Evolutionary conservation across 1,139 yeast genomes (phyloP), one percentile per base, ranked within the genome.

Genomic region (Meyerozyma athensensis): DNA sequence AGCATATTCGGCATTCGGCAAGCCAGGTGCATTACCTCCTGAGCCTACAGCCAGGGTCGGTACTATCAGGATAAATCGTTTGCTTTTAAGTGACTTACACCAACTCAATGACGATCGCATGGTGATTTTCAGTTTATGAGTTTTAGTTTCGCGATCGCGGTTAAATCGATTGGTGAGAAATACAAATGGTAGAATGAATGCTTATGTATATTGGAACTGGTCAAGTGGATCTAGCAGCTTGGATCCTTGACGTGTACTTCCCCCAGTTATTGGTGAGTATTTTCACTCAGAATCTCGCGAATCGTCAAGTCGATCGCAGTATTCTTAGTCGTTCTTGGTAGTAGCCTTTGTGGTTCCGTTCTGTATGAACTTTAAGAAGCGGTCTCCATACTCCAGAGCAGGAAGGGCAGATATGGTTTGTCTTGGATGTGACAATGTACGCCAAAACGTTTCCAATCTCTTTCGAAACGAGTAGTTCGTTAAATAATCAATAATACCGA

Each of bases 401-500:
- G 98, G 98, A 7, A 94, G 72, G 0, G 98, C 95, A 46, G 96
- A 86, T 5, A 92, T 82, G 2, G 83, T 74, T 33, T 72, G 71
- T 42, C 90, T 67, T 23, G 79, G 73, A 54, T 87, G 87, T 26
- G 77, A 74, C 28, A 94, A 51, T 7, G 86, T 72, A 57, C 96
- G 74, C 81, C 90, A 85, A 48, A 86, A 77, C 0, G 98, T 92
- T 56, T 94, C 99, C 34, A 89, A 58, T 43, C 77, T 73, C 56
- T 94, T 94, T 49, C 79, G 63, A 19, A 82, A 59, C 1, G 89
- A 83, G 55, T 94, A 94, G 43, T 82, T 79, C 0, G 98, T 94
- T 46, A 94, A 67, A 60, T 96, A 90, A 56, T 94, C 99, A 51
- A 94, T 94, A 34, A 94, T 81, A 10, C 98, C 98, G 49, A 94